Conservation (phyloP, 192 early-diverging fungal species). For the Linnemannia elongata region DNA sequence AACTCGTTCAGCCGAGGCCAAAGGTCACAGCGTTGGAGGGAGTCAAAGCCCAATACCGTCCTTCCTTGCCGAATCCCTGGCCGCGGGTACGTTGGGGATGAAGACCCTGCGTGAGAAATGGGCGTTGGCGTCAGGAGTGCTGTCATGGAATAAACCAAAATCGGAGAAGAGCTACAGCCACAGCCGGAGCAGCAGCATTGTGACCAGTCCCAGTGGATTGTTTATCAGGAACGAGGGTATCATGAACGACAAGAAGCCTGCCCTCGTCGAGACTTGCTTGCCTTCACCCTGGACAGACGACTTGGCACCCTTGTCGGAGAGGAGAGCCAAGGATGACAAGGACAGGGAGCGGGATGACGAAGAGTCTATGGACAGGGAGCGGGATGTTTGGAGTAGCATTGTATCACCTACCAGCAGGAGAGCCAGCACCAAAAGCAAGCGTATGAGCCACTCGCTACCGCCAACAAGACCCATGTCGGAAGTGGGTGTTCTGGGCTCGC, state of each 20-base stretch:
- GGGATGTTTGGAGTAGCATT: conserved; percentile 21
- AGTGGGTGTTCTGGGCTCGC: conserved; percentile 11
- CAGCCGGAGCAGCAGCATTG: conserved; percentile 23
- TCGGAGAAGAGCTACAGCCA: conserved; percentile 10
- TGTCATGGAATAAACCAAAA: conserved; percentile 41
- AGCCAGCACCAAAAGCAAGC: background rate
- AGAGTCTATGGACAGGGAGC: background rate
- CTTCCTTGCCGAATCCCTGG: conserved; percentile 42
- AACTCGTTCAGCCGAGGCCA: conserved; percentile 20
- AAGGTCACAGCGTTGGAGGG: conserved; percentile 13
- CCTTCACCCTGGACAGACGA: conserved; percentile 20
- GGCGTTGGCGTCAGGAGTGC: conserved; percentile 43
- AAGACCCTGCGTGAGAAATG: conserved; percentile 47
- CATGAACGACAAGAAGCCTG: conserved; percentile 48
- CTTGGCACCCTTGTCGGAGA: conserved; percentile 4
- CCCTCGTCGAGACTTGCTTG: conserved; percentile 39
- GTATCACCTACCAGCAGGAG: conserved; percentile 16
- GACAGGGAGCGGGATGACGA: background rate
- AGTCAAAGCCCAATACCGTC: conserved; percentile 49
- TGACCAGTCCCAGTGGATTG: conserved; percentile 45
- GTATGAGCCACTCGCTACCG: background rate
- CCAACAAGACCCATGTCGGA: conserved; percentile 46
- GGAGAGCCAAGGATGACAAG: background rate
- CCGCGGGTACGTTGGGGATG: conserved; percentile 44
- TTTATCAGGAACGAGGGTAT: conserved; percentile 45